Base-by-base conservation (phyloP, 306 rosid genomes). In the Medicago ruthenica region DNA sequence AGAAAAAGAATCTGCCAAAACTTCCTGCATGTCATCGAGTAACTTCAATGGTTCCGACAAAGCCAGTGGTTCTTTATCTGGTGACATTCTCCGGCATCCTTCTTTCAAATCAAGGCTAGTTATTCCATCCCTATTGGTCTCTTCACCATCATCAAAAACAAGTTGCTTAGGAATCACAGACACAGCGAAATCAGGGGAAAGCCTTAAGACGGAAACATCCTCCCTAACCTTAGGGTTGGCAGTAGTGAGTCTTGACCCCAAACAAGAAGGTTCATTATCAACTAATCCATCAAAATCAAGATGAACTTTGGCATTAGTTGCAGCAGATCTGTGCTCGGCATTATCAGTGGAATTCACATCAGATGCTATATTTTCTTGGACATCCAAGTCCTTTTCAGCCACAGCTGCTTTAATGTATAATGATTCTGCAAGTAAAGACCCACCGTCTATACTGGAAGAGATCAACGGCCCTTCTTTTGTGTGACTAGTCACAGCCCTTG, bases 131-230 rank as follows among this genome's bases (percentile, higher is more conserved):
- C 74, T 71, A 75, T 80, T 71, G 13, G 66, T 75, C 11, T 57
- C 75, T 66, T 82, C 92, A 4, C 73, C 71, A 6, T 81, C 82
- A 80, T 79, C 93, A 83, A 86, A 86, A 77, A 84, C 76, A 74
- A 84, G 89, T 63, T 91, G 85, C 74, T 82, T 86, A 68, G 91
- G 90, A 76, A 78, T 81, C 81, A 83, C 79, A 74, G 80, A 68
- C 81, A 74, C 78, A 13, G 42, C 76, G 70, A 53, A 75, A 82
- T 79, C 87, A 87, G 88, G 39, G 66, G 84, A 72, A 13, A 41
- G 31, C 82, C 73, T 79, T 22, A 51, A 65, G 78, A 18, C 69
- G 16, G 75, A 80, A 79, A 75, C 85, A 60, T 86, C 87, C 36
- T 50, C 70, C 75, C 73, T 86, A 75, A 67, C 80, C 79, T 66